phyloP scores from a whole-genome alignment of 2,329 filamentous ascomycete species.

The Uncinocarpus reesii region DNA sequence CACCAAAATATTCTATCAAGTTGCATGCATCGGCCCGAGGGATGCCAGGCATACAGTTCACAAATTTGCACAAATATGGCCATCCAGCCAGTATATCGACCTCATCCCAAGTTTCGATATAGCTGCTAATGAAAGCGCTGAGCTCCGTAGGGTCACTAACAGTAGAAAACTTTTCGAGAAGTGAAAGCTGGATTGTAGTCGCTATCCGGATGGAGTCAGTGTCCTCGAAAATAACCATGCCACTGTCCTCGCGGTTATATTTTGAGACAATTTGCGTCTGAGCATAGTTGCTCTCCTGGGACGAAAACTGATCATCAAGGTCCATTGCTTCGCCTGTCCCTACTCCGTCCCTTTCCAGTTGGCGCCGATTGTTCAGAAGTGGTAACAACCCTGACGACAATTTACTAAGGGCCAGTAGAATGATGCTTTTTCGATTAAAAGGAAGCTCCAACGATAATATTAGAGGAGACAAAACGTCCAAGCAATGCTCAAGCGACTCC shows the following conservation, averaged over 20 bases:
- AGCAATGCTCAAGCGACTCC: constrained; percentile 23
- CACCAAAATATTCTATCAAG: constrained; percentile 41
- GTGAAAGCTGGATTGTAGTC: constrained; percentile 28
- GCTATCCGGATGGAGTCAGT: constrained; percentile 29
- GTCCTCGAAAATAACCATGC: constrained; percentile 25
- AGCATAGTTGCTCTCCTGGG: constrained; percentile 20
- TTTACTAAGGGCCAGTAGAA: constrained; percentile 21
- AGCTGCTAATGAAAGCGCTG: constrained; percentile 23
- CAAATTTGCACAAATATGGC: constrained; percentile 24
- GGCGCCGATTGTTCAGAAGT: constrained; percentile 26
- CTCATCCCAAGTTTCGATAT: constrained; percentile 30
- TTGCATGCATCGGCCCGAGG: constrained; percentile 31
- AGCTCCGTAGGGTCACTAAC: constrained; percentile 5
- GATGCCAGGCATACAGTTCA: constrained; percentile 19
- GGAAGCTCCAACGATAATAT: constrained; percentile 20
- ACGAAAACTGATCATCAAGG: constrained; percentile 31
- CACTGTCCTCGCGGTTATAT: constrained; percentile 25
- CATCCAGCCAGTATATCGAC: constrained; percentile 31
- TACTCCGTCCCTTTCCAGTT: constrained; percentile 17
- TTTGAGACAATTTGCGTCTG: constrained; percentile 22
- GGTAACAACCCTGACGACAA: constrained; percentile 24
- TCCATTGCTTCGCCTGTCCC: constrained; percentile 33
- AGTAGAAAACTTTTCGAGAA: constrained; percentile 21
- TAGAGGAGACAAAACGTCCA: constrained; percentile 30
- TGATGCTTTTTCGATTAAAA: constrained; percentile 17